These are phyloP conservation scores for Tetradesmus lagerheimii DNA, from an alignment of 139 green algal genomes.

Conservation along the genomic window DNA sequence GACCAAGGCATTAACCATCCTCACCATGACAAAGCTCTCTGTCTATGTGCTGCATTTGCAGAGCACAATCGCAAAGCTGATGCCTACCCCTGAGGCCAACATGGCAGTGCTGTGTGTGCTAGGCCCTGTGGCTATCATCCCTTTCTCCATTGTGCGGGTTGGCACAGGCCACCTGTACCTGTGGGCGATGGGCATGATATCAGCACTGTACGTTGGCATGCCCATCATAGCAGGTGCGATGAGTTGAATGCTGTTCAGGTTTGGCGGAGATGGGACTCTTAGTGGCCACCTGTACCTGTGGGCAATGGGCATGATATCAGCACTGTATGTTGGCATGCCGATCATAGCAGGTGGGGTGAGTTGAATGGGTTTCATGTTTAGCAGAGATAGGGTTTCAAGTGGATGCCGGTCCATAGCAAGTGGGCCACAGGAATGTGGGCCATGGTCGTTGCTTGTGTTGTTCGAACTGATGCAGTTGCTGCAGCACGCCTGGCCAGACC, in stretches of 20 bases:
- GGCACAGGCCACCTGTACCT: conserved; percentile 27
- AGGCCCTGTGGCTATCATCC: not conserved
- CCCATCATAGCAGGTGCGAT: conserved; percentile 9
- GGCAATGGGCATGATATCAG: conserved; percentile 43
- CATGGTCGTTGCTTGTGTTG: too few relatives aligned
- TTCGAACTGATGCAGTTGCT: too few relatives aligned
- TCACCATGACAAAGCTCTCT: too few relatives aligned
- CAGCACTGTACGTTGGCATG: conserved; percentile 31
- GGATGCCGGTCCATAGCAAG: too few relatives aligned
- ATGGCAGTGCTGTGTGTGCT: conserved; percentile 6
- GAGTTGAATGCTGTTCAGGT: not conserved
- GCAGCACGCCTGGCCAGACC: too few relatives aligned
- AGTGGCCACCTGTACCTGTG: conserved; percentile 25
- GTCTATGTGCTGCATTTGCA: not conserved
- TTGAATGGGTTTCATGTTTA: too few relatives aligned
- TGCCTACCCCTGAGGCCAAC: not conserved
- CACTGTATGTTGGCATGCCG: conserved; percentile 34
- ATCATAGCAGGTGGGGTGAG: conserved; percentile 13
- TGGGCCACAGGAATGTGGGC: too few relatives aligned
- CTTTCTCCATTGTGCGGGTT: conserved; percentile 11
- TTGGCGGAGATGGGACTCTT: too few relatives aligned
- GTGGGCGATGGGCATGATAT: conserved; percentile 45
- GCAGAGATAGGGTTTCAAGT: too few relatives aligned
- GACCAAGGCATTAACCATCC: too few relatives aligned
- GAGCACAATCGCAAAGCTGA: not conserved